Percentiles rank a stretch among this genome's conserved stretches.
phyloP scores from a whole-genome alignment of 2,329 filamentous ascomycete genomes.

The Exophiala sideris region DNA sequence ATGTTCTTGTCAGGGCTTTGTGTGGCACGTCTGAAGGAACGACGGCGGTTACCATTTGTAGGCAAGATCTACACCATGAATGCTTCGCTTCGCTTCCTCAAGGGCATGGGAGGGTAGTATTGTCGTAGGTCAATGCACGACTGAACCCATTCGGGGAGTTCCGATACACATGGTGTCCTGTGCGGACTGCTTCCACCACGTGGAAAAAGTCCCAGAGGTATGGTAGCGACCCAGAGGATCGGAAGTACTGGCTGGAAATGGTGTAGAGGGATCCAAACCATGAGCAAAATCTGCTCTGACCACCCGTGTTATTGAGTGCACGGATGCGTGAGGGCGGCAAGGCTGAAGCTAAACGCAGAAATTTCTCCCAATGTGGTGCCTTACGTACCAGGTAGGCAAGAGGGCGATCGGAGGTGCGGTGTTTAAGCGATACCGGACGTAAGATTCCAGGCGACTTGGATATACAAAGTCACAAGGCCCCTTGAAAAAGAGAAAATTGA shows the following conservation, averaged over 20 bases:
- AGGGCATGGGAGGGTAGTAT: not conserved
- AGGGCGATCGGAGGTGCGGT: no score
- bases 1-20: not conserved
- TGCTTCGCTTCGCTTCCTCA: not conserved
- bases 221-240: not conserved
- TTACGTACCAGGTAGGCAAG: no score
- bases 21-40: not conserved
- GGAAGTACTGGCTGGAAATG: not conserved
- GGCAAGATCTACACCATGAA: not conserved
- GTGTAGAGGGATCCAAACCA: not conserved
- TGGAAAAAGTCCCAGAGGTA: not conserved
- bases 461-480: no score
- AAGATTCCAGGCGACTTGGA: no score
- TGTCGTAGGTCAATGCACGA: not conserved
- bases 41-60: not conserved
- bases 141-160: no score
- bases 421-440: no score
- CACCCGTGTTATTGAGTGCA: not conserved
- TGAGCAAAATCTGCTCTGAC: not conserved
- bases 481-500: no score
- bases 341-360: not conserved
- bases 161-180: not conserved
- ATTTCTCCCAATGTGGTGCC: no score
- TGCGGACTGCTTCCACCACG: not conserved
- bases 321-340: not conserved